Evolutionary conservation across 768 basidiomycete genomes (phyloP).

Genomic region (Phlebiopsis gigantea): DNA sequence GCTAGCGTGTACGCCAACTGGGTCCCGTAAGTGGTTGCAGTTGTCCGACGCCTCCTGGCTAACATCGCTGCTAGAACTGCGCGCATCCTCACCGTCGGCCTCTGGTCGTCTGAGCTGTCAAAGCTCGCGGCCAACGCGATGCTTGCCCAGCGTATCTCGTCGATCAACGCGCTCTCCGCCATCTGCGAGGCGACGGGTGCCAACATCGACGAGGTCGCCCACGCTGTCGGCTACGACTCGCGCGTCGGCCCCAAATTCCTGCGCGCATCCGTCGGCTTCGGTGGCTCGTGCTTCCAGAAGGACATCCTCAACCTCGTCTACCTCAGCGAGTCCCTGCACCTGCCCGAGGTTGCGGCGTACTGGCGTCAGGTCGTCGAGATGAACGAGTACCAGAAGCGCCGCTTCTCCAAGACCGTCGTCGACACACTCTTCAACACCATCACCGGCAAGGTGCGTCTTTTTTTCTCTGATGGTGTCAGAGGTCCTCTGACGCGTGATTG

Average conservation of each 20-base stretch:
- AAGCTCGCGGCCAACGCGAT: slow-evolving; percentile 99
- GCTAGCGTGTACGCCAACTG: slow-evolving; percentile 89
- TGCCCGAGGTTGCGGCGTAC: slow-evolving; percentile 96
- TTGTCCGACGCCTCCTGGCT: neutral
- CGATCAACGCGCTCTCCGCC: slow-evolving; percentile 95
- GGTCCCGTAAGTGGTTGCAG: slow-evolving; percentile 69
- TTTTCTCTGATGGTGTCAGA: neutral
- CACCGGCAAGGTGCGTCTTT: slow-evolving; percentile 73
- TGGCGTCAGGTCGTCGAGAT: slow-evolving; percentile 96
- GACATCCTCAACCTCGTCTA: slow-evolving; percentile 99
- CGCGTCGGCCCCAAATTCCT: slow-evolving; percentile 95
- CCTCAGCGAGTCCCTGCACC: slow-evolving; percentile 88
- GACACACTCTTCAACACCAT: slow-evolving; percentile 99
- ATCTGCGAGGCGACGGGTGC: slow-evolving; percentile 99
- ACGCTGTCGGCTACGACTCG: slow-evolving; percentile 89
- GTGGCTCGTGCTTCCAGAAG: slow-evolving; percentile 99
- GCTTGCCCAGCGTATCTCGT: slow-evolving; percentile 98
- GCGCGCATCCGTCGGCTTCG: slow-evolving; percentile 93
- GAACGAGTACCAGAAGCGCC: slow-evolving; percentile 97
- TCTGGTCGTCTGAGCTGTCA: slow-evolving; percentile 98
- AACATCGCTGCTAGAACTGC: slow-evolving; percentile 42
- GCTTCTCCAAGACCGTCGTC: slow-evolving; percentile 95
- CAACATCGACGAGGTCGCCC: slow-evolving; percentile 95
- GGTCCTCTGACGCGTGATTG: neutral
- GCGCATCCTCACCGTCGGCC: slow-evolving; percentile 86